A percentile compares a stretch with the other conserved stretches of the same genome.
Conservation (phyloP, 192 early-diverging fungal species). For the Rhizoclosmatium sp. region DNA sequence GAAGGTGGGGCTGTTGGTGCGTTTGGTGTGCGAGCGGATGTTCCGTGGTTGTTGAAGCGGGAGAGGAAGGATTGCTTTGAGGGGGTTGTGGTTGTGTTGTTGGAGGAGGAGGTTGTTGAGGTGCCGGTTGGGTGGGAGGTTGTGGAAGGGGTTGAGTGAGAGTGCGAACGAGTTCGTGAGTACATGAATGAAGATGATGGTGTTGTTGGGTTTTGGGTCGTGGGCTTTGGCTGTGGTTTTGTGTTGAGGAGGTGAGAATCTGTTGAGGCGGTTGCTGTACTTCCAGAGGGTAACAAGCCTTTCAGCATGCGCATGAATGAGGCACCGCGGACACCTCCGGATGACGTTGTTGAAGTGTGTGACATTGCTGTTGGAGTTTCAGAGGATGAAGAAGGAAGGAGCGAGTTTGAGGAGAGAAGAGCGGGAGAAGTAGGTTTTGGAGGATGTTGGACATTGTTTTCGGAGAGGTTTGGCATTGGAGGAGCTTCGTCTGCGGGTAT, state of each 20-base stretch:
- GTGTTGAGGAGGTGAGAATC: slow-evolving; percentile 12
- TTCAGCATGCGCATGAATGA: slow-evolving; percentile 26
- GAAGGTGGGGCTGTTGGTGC: slow-evolving; percentile 19
- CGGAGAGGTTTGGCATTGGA: neutral
- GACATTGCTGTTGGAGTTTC: slow-evolving; percentile 2
- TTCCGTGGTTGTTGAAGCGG: neutral
- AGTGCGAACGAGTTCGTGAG: neutral
- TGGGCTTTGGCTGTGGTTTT: neutral
- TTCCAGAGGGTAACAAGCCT: slow-evolving; percentile 13
- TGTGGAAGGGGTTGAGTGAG: neutral
- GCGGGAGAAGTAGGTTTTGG: neutral
- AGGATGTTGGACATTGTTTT: neutral
- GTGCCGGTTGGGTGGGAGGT: neutral
- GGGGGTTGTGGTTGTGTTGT: neutral
- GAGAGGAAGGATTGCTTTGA: neutral
- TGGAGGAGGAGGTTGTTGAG: neutral
- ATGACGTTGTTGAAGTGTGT: neutral
- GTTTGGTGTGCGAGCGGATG: slow-evolving; percentile 14
- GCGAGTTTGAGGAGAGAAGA: neutral
- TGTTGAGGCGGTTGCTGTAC: neutral
- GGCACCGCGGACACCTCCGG: slow-evolving; percentile 10
- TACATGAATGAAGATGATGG: neutral
- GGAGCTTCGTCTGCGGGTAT: neutral
- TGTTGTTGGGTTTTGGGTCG: neutral
- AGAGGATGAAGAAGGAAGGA: neutral